Percentiles rank a stretch among this genome's conserved stretches.
Conservation (phyloP, 176 grass and related monocot species). For the Triticum urartu region DNA sequence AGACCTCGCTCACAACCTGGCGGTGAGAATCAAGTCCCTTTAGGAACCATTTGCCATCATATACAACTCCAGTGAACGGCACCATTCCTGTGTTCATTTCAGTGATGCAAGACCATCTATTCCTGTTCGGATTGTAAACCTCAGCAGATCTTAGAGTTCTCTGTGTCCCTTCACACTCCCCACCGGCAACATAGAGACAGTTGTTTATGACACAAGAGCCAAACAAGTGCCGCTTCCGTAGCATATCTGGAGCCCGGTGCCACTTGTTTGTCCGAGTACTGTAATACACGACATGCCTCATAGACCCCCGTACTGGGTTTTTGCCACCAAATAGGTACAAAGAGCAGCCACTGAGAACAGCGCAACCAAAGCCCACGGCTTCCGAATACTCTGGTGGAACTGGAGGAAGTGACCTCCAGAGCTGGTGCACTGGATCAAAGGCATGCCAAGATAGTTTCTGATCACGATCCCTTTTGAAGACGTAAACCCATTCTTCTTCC, state of each 20-base stretch:
- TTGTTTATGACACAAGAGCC: slow-evolving; percentile 91
- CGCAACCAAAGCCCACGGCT: slow-evolving; percentile 82
- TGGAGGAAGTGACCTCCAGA: slow-evolving; percentile 86
- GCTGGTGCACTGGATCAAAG: slow-evolving; percentile 76
- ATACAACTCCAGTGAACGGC: slow-evolving; percentile 81
- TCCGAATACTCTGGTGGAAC: slow-evolving; percentile 75
- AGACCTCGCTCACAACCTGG: slow-evolving; percentile 69
- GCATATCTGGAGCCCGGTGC: slow-evolving; percentile 90
- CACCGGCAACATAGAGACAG: slow-evolving; percentile 87
- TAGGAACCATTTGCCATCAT: slow-evolving; percentile 87
- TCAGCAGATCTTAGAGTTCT: slow-evolving; percentile 81
- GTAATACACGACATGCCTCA: slow-evolving; percentile 90
- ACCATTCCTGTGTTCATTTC: slow-evolving; percentile 91
- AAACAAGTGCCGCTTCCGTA: slow-evolving; percentile 79
- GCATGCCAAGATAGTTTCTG: slow-evolving; percentile 87
- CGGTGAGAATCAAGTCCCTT: slow-evolving; percentile 79
- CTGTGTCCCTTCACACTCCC: slow-evolving; percentile 82
- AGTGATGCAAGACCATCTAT: slow-evolving; percentile 70
- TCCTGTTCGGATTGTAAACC: slow-evolving; percentile 80
- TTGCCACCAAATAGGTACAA: slow-evolving; percentile 93
- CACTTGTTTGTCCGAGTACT: slow-evolving; percentile 93
- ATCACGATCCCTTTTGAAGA: slow-evolving; percentile 85
- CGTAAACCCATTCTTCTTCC: slow-evolving; percentile 90
- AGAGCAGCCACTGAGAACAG: slow-evolving; percentile 82
- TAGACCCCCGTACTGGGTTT: slow-evolving; percentile 70